Conservation (phyloP, 768 basidiomycete species). For the Kwoniella dendrophila region DNA sequence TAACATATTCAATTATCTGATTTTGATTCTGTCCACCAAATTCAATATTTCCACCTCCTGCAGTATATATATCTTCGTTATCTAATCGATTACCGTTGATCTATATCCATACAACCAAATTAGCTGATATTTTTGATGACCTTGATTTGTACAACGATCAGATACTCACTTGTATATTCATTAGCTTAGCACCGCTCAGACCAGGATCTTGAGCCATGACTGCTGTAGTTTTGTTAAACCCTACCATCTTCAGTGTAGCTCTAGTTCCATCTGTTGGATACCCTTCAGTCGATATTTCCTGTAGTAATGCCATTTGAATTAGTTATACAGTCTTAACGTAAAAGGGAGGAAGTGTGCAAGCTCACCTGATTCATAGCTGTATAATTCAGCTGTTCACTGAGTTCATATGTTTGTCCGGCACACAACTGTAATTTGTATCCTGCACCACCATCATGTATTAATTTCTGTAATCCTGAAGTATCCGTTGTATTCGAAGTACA, state of each 20-base stretch:
- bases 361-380: conserved; percentile 60
- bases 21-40: conserved; percentile 74
- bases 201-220: conserved; percentile 70
- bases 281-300: conserved; percentile 80
- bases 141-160: too few relatives aligned
- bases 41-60: conserved; percentile 78
- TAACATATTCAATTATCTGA: conserved; percentile 77
- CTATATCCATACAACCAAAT: too few relatives aligned
- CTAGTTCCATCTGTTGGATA: conserved; percentile 70
- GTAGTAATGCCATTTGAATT: conserved; percentile 35
- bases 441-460: conserved; percentile 34
- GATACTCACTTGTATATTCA: conserved; percentile 70
- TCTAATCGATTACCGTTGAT: conserved; percentile 71
- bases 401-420: conserved; percentile 64
- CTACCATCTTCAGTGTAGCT: conserved; percentile 71
- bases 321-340: too few relatives aligned
- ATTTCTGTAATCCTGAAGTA: conserved; percentile 35
- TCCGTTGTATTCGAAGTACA: conserved; percentile 40
- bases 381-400: conserved; percentile 70
- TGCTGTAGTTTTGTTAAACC: conserved; percentile 61
- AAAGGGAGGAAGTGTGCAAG: not conserved
- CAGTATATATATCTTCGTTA: conserved; percentile 59
- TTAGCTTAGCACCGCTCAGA: conserved; percentile 63
- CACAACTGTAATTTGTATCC: conserved; percentile 72
- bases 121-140: too few relatives aligned